Percentiles rank a stretch among this genome's conserved stretches.
phyloP scores from a whole-genome alignment of 805 yeast genomes.

The Wickerhamiella spandovensis region DNA sequence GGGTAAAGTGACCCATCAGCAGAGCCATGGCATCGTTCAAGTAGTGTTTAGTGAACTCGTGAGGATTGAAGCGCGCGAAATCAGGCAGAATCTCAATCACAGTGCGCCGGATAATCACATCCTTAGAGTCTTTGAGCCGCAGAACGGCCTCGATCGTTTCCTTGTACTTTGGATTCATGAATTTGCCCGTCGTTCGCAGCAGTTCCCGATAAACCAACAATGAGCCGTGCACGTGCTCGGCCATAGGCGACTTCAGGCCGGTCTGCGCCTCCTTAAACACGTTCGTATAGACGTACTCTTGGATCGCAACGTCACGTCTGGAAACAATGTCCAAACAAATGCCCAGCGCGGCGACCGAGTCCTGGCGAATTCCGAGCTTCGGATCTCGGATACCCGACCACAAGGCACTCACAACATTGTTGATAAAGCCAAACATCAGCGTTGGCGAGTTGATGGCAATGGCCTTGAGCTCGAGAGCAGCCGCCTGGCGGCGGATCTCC shows the following conservation, averaged over 20 bases:
- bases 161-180: conserved; percentile 57
- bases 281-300: conserved; percentile 62
- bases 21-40: conserved; percentile 67
- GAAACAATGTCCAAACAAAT: conserved; percentile 68
- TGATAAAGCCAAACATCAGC: conserved; percentile 60
- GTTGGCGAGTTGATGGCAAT: conserved; percentile 83
- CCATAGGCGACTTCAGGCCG: conserved; percentile 34
- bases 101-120: conserved; percentile 64
- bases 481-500: conserved; percentile 68
- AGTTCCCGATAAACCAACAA: conserved; percentile 71
- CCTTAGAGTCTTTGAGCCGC: conserved; percentile 62
- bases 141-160: conserved; percentile 65
- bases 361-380: conserved; percentile 59
- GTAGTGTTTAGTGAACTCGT: conserved; percentile 63
- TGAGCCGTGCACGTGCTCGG: conserved; percentile 78
- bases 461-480: conserved; percentile 73
- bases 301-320: conserved; percentile 57
- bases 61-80: conserved; percentile 64
- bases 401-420: conserved; percentile 63
- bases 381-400: conserved; percentile 83
- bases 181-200: conserved; percentile 55
- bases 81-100: conserved; percentile 75
- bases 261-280: conserved; percentile 55
- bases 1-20: conserved; percentile 59
- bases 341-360: conserved; percentile 70